Evolutionary conservation across 495 filamentous ascomycete genomes (phyloP), one percentile per base, ranked within the genome.

Genomic region (Podospora tetraspora): DNA sequence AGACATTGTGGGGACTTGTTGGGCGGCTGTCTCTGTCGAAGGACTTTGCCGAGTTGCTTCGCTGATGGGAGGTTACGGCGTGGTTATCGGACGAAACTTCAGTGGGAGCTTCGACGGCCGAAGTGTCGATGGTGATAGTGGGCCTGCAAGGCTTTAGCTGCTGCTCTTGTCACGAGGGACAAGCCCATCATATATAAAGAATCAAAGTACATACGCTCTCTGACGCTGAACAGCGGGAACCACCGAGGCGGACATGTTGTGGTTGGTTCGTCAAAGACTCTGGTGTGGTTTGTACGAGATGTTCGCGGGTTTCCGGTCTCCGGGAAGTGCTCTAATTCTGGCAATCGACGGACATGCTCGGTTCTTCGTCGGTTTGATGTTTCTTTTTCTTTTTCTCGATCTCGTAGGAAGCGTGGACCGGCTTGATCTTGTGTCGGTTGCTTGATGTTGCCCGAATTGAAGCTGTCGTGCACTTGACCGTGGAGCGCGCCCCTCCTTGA

Each of bases 1-100:
- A 94, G 63, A 96, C 79, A 79, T 97, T 96, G 78, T 96, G 93
- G 0, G 93, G 91, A 58, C 93, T 96, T 0, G 90, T 92, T n/a
- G 93, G 93, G 64, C 92, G 83, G 74, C 89, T 91, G 66, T 93
- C 90, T 73, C 82, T 87, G 68, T 97, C 92, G 59, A 92, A 92
- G 4, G 91, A 92, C 63, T 81, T 82, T 0, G 85, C 66, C n/a
- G 74, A 69, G 66, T 75, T 64, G 30, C 68, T 75, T 62, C 74
- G 70, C 66, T 71, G 76, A 60, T 82, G 79, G 12, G 89, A 86
- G 58, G 74, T 77, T 61, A n/a, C n/a, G 25, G 25, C 25, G 25
- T 25, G 25, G 25, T 25, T 25, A 25, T 25, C 25, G 25, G 25
- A 25, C 3, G 25, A 25, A 25, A 25, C 25, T 25, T 2, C 25